phyloP scores from a whole-genome alignment of 176 grass and related monocot genomes.

The Metroxylon sagu region DNA sequence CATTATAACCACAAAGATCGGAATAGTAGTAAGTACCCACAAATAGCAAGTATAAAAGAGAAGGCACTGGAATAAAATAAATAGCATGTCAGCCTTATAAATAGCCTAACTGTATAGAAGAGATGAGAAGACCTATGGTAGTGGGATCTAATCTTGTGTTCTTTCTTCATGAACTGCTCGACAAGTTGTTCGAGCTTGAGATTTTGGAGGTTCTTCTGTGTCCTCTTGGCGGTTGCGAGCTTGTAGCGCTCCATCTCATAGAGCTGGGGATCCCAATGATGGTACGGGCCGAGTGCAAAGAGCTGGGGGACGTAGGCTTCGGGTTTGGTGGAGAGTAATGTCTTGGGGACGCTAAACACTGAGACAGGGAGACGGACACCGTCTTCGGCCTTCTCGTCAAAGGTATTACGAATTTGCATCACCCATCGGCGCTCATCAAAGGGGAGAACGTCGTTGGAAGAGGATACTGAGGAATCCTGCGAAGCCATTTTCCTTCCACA shows the following conservation, averaged over 20 bases:
- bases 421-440: too few species aligned
- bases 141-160: constrained; percentile 7
- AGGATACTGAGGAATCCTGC: too few species aligned
- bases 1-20: too few species aligned
- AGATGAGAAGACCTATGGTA: constrained; percentile 1
- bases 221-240: constrained; percentile 11
- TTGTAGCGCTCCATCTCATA: constrained; percentile 24
- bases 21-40: too few species aligned
- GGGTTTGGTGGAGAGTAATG: not conserved
- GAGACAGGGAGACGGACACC: not conserved
- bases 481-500: too few species aligned
- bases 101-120: too few species aligned
- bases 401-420: too few species aligned
- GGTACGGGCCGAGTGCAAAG: constrained; percentile 17
- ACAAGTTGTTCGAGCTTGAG: not conserved
- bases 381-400: not conserved
- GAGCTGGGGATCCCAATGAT: constrained; percentile 5
- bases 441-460: too few species aligned
- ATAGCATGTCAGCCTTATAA: too few species aligned
- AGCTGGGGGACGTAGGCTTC: constrained; percentile 14
- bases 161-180: not conserved
- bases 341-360: constrained; percentile 16
- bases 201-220: not conserved
- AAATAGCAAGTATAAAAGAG: too few species aligned
- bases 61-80: too few species aligned